Conservation (phyloP, 2,329 filamentous ascomycete species). For the Nemania bipapillata region DNA sequence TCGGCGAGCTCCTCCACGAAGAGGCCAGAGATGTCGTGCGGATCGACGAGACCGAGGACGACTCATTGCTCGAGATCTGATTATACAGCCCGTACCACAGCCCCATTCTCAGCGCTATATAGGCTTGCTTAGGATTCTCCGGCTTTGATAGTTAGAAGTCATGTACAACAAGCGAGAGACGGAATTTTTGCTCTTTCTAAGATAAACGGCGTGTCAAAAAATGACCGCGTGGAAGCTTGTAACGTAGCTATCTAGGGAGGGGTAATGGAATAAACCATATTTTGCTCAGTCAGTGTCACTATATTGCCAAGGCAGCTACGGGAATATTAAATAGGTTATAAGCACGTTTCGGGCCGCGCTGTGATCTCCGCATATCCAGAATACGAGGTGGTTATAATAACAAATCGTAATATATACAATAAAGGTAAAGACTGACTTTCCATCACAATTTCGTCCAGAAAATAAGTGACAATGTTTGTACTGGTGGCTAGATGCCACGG, state of each 20-base stretch:
- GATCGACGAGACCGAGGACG: conserved; percentile 44
- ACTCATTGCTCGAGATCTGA: conserved; percentile 15
- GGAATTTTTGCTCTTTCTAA: not conserved
- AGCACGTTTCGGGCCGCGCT: not conserved
- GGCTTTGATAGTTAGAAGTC: not conserved
- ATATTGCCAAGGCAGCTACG: not conserved
- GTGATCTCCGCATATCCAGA: not conserved
- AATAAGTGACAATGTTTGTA: conserved; percentile 19
- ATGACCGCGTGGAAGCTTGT: conserved; percentile 2
- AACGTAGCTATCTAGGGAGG: conserved; percentile 6
- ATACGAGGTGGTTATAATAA: not conserved
- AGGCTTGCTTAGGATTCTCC: not conserved
- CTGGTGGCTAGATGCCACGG: not conserved
- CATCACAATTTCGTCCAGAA: conserved; percentile 2
- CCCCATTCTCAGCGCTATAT: not conserved
- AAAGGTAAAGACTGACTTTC: conserved; percentile 14
- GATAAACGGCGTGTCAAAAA: not conserved
- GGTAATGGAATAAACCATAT: conserved; percentile 6
- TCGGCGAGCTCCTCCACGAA: conserved; percentile 76
- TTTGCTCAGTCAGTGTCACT: not conserved
- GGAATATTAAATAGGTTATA: not conserved
- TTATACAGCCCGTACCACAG: not conserved
- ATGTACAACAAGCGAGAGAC: conserved; percentile 12
- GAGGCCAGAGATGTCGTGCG: conserved; percentile 67
- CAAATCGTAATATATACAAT: conserved; percentile 23